Conservation (phyloP, 495 filamentous ascomycete genomes). For the Neurospora sp. region DNA sequence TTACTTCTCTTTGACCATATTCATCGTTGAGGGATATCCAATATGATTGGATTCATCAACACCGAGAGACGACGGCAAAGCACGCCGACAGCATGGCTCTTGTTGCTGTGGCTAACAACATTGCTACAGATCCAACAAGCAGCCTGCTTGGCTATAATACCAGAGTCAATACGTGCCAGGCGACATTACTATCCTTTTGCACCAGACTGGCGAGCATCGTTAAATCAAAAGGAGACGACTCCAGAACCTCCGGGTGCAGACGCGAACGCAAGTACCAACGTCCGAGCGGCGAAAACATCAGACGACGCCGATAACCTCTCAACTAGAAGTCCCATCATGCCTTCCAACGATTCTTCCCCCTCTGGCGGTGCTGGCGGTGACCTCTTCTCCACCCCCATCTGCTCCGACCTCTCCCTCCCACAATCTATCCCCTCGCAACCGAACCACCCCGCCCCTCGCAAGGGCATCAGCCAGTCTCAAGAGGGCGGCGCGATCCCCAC, state of each 20-base stretch:
- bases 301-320: background rate
- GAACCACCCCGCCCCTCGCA: slow-evolving; percentile 31
- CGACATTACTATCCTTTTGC: background rate
- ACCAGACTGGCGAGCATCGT: background rate
- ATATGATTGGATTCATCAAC: background rate
- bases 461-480: slow-evolving; percentile 28
- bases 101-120: background rate
- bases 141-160: background rate
- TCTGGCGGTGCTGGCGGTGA: slow-evolving; percentile 8
- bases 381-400: slow-evolving; percentile 49
- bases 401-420: slow-evolving; percentile 45
- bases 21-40: background rate
- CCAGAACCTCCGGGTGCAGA: background rate
- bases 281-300: background rate
- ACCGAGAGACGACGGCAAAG: background rate
- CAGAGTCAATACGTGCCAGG: background rate
- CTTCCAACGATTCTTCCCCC: background rate
- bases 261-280: background rate
- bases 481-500: slow-evolving; percentile 46
- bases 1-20: background rate
- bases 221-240: background rate
- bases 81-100: background rate
- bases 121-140: background rate
- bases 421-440: slow-evolving; percentile 37
- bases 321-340: background rate